phyloP scores from a whole-genome alignment of 176 grass and related monocot genomes.

The Oropetium thomaeum region DNA sequence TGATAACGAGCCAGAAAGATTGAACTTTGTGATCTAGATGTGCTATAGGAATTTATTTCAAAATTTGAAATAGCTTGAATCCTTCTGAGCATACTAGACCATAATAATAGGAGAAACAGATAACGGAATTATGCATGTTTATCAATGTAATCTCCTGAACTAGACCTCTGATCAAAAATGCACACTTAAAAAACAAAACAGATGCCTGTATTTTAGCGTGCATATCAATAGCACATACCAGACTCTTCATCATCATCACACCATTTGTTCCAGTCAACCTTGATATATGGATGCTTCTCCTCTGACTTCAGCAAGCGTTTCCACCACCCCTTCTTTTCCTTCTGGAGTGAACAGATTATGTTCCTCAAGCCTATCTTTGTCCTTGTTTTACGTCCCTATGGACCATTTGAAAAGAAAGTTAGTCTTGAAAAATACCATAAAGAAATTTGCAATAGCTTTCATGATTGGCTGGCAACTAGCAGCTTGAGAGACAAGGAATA shows the following conservation, averaged over 20 bases:
- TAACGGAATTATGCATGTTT: neutral
- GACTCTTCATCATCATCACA: slow-evolving; percentile 93
- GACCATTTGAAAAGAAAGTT: neutral
- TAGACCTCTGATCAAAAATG: neutral
- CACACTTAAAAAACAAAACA: neutral
- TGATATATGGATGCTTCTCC: slow-evolving; percentile 90
- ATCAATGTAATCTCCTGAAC: slow-evolving; percentile 5
- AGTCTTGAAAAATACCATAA: slow-evolving; percentile 2
- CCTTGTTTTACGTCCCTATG: slow-evolving; percentile 78
- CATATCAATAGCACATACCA: slow-evolving; percentile 44
- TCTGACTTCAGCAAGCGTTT: slow-evolving; percentile 82
- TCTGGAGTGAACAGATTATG: slow-evolving; percentile 81
- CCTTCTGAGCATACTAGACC: too few relatives aligned
- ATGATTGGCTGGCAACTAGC: neutral
- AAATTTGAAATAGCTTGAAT: neutral
- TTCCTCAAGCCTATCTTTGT: slow-evolving; percentile 74
- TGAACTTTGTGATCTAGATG: neutral
- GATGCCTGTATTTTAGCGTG: neutral
- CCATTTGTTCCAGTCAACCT: slow-evolving; percentile 99
- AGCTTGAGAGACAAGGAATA: neutral
- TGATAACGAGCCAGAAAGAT: neutral
- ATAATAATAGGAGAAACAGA: slow-evolving; percentile 1
- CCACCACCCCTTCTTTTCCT: slow-evolving; percentile 98
- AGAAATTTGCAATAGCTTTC: neutral
- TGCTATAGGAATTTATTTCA: neutral